These are phyloP conservation scores for Scenedesmus sp. DNA, from an alignment of 163 green algal genomes.

Conservation along the genomic window DNA sequence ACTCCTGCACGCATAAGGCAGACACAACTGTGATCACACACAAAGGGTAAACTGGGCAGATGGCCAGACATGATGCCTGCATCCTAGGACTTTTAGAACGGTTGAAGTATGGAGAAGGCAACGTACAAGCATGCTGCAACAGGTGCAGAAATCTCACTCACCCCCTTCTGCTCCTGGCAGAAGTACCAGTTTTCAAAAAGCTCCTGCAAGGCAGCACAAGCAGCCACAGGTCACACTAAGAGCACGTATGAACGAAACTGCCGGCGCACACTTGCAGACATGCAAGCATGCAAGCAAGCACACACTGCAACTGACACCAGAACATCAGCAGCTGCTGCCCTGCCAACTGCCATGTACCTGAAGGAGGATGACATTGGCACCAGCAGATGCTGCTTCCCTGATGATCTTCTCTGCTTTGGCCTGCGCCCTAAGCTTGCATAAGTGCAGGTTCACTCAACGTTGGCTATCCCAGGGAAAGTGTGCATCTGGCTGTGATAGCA, in stretches of 20 bases:
- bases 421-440: not conserved
- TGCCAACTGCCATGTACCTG: slow-evolving; percentile 62
- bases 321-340: not conserved
- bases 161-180: slow-evolving; percentile 79
- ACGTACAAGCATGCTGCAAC: not conserved
- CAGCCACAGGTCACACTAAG: not conserved
- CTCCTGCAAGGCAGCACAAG: slow-evolving; percentile 70
- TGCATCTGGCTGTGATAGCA: not conserved
- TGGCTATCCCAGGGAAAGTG: too few species aligned
- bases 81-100: not conserved
- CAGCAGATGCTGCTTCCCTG: slow-evolving; percentile 65
- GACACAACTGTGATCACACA: not conserved
- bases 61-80: not conserved
- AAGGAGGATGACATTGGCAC: slow-evolving; percentile 80
- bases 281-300: not conserved
- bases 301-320: not conserved
- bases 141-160: not conserved
- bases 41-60: not conserved
- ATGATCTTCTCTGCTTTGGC: slow-evolving; percentile 74
- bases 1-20: slow-evolving; percentile 52
- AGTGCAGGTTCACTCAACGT: too few species aligned
- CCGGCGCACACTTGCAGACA: not conserved
- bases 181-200: slow-evolving; percentile 86
- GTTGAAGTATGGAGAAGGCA: not conserved
- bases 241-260: not conserved